Percentiles rank a stretch among this genome's conserved stretches.
Evolutionary conservation across 169 alveolate genomes (phyloP).

Genomic region (Cryptosporidium parvum): DNA sequence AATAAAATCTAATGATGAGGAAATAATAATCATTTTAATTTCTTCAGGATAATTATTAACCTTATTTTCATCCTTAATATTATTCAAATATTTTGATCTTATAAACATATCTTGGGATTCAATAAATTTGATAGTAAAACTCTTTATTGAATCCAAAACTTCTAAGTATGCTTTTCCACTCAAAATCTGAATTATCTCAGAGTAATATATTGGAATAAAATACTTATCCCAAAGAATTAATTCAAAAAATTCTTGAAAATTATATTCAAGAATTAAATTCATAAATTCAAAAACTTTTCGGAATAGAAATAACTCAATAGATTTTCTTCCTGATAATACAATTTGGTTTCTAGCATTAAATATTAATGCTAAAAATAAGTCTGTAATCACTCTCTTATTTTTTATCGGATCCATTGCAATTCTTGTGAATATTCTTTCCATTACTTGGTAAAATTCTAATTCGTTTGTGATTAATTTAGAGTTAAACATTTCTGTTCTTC

Average conservation of each 20-base stretch:
- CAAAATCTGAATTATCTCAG: conserved; percentile 3
- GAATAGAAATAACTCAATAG: conserved; percentile 18
- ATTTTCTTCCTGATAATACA: conserved; percentile 17
- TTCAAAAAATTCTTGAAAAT: conserved; percentile 3
- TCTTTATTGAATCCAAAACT: conserved; percentile 17
- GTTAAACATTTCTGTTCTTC: conserved; percentile 27
- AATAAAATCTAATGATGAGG: not conserved
- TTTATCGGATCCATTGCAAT: not conserved
- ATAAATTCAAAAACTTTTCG: conserved; percentile 24
- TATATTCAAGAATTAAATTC: conserved; percentile 11
- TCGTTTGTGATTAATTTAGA: conserved; percentile 21
- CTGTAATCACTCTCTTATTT: not conserved
- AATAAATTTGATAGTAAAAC: conserved; percentile 14
- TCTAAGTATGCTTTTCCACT: conserved; percentile 4
- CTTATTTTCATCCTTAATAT: not conserved
- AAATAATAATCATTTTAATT: not conserved
- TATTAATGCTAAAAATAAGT: conserved; percentile 19
- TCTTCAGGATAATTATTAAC: not conserved
- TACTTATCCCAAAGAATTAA: conserved; percentile 44
- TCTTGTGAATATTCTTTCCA: conserved; percentile 32
- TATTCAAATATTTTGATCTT: not conserved
- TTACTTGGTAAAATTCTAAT: not conserved
- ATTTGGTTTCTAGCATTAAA: conserved; percentile 44
- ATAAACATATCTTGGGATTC: not conserved
- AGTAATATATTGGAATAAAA: conserved; percentile 24